These are phyloP conservation scores for Globisporangium recalcitrans DNA, from an alignment of 352 stramenopile genomes.

Conservation along the genomic window DNA sequence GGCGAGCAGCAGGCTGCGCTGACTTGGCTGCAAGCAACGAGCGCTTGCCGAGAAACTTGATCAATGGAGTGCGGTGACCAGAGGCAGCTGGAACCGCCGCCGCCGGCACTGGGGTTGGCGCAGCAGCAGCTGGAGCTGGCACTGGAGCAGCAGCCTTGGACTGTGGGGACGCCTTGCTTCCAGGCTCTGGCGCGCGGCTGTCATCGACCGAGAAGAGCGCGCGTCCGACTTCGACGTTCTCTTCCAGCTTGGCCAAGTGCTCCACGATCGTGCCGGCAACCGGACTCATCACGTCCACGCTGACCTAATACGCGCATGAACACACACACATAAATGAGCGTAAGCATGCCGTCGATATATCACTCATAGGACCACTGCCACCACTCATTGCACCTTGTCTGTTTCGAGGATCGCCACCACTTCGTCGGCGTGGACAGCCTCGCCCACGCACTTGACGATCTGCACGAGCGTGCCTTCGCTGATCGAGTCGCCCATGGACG, in stretches of 20 bases:
- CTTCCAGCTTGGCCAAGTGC: conserved; percentile 92
- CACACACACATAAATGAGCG: neutral
- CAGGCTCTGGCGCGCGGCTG: conserved; percentile 31
- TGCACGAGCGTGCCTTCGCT: conserved; percentile 97
- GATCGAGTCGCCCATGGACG: conserved; percentile 95
- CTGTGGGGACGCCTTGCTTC: conserved; percentile 16
- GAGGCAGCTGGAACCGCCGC: conserved; percentile 12
- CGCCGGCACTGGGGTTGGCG: conserved; percentile 16
- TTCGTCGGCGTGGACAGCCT: conserved; percentile 93
- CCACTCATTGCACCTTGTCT: conserved; percentile 91
- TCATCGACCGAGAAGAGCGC: conserved; percentile 93
- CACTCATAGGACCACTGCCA: neutral
- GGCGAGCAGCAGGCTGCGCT: conserved; percentile 18
- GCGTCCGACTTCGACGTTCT: conserved; percentile 94
- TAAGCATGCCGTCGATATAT: neutral
- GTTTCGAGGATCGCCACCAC: conserved; percentile 98
- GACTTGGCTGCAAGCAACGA: conserved; percentile 45
- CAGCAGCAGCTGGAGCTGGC: conserved; percentile 3
- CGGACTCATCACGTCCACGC: conserved; percentile 87
- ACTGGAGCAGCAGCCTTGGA: conserved; percentile 15
- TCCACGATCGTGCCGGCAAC: conserved; percentile 90
- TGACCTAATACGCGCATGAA: conserved; percentile 39
- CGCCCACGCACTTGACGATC: conserved; percentile 90
- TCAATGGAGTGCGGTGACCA: conserved; percentile 51
- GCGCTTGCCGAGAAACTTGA: conserved; percentile 70